Evolutionary conservation across 306 rosid species (phyloP).

Genomic region (Ammopiptanthus mongolicus): DNA sequence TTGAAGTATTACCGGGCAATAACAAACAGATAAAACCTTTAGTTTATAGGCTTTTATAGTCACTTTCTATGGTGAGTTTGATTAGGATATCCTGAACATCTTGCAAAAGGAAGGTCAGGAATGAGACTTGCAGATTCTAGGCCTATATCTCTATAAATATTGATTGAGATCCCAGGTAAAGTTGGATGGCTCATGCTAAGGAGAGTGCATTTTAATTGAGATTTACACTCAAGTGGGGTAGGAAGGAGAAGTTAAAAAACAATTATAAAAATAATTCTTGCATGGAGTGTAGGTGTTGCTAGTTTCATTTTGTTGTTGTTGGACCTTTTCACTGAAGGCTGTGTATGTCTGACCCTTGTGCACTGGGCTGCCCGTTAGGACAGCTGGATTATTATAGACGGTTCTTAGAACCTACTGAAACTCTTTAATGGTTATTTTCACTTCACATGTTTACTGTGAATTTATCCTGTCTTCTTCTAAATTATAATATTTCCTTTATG

Average conservation of each 20-base stretch:
- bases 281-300: not conserved
- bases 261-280: not conserved
- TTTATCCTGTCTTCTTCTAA: not conserved
- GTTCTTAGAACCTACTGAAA: not conserved
- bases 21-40: not conserved
- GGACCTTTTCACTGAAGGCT: not conserved
- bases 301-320: not conserved
- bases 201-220: not conserved
- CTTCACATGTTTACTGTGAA: slow-evolving; percentile 2
- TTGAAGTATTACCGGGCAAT: not conserved
- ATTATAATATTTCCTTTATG: slow-evolving; percentile 23
- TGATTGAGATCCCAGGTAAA: not conserved
- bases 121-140: not conserved
- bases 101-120: not conserved
- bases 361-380: not conserved
- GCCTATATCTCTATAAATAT: not conserved
- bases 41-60: not conserved
- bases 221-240: not conserved
- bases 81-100: not conserved
- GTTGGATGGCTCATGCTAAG: slow-evolving; percentile 3
- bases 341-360: not conserved
- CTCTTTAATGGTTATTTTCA: not conserved
- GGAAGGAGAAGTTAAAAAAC: slow-evolving; percentile 1
- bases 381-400: not conserved
- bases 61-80: not conserved